These are phyloP conservation scores for Populus alba DNA, from an alignment of 345 rosid species.

Conservation along the genomic window DNA sequence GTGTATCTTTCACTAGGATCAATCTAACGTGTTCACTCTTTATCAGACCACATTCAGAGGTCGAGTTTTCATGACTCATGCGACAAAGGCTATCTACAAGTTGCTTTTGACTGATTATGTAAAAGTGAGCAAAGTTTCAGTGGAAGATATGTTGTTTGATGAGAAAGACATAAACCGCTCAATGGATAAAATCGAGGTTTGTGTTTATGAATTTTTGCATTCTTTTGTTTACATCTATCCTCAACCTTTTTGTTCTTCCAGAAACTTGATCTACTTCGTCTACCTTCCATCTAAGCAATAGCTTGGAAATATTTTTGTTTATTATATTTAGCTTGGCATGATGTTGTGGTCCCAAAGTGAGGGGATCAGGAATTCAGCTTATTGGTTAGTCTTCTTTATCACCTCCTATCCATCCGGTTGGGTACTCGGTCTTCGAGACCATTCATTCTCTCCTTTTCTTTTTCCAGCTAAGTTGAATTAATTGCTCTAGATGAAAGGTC, in stretches of 20 bases:
- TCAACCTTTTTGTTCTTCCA: background rate
- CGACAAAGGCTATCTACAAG: slow-evolving; percentile 92
- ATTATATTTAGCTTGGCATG: background rate
- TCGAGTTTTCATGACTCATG: slow-evolving; percentile 93
- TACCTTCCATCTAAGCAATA: no score
- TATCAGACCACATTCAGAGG: slow-evolving; percentile 85
- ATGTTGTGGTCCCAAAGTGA: background rate
- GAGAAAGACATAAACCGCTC: slow-evolving; percentile 84
- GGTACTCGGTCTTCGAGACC: no score
- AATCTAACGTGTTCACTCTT: slow-evolving; percentile 11
- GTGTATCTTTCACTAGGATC: background rate
- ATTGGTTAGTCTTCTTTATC: background rate
- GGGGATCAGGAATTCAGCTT: background rate
- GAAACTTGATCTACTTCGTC: no score
- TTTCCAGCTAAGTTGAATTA: background rate
- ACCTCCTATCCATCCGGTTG: background rate
- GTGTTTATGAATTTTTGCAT: background rate
- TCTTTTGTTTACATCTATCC: background rate
- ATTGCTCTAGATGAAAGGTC: background rate
- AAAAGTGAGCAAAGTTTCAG: slow-evolving; percentile 95
- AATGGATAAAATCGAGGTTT: slow-evolving; percentile 93
- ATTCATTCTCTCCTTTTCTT: no score
- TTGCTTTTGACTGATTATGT: slow-evolving; percentile 85
- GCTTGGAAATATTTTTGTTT: background rate
- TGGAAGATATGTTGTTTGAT: slow-evolving; percentile 93